Base-by-base conservation (phyloP, 148 eudicot species). In the Nepenthes gracilis region DNA sequence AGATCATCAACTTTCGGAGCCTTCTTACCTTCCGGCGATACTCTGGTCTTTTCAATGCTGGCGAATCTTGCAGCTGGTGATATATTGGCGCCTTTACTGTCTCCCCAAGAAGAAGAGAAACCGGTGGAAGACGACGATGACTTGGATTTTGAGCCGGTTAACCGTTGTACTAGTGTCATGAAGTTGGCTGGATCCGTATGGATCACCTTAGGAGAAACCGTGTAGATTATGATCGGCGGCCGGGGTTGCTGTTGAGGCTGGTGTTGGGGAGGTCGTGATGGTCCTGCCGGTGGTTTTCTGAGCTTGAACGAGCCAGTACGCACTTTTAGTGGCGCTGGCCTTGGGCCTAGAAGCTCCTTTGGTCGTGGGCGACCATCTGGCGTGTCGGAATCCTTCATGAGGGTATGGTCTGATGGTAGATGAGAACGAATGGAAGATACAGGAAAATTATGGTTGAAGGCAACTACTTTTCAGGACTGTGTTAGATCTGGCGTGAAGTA, bases 171-270 rank as follows among this genome's bases (percentile, higher is more conserved):
- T 23, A 91, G 79, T 2, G 80, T 64, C 97, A 83, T 87, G 76
- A 91, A 91, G 36, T 88, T 90, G 51, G 69, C 83, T 54, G 96
- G 93, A 81, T 77, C 72, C 33, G 93, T 72, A 66, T 91, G 97
- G 65, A 91, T 91, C 6, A 91, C 79, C 67, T 88, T 88, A 2
- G 97, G 97, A 7, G 97, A 91, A 40, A 91, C 93, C 6, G 85
- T 77, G 74, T 91, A 91, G 8, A 85, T 91, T 47, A 91, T 83
- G 50, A 91, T 85, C 12, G 97, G 97, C 10, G 78, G 83, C 6
- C 80, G 81, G 8, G 65, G 66, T 33, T 58, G 69, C 33, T 71
- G 70, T 11, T 11, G 53, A 5, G 53, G 53, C 13, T 11, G 53
- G 15, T 5, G 10, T 49, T 5, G 10, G 10, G 53, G 53, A 5